phyloP scores from a whole-genome alignment of 495 filamentous ascomycete species.

The Penicillium chermesinum region DNA sequence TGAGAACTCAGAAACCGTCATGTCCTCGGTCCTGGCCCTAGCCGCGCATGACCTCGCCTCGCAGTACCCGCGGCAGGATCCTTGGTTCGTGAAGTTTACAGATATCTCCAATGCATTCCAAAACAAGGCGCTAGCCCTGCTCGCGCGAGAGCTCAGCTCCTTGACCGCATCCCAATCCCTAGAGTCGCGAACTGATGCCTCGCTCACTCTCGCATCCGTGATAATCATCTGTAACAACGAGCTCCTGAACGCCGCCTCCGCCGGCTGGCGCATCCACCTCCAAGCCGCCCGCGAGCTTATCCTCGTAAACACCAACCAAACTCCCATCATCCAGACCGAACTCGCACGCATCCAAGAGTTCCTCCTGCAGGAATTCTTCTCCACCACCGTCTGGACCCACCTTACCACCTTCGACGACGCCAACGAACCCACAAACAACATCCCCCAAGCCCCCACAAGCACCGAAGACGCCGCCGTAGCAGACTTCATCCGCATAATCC shows the following conservation, averaged over 20 bases:
- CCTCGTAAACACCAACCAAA: slow-evolving; percentile 2
- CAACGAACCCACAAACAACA: slow-evolving; percentile 2
- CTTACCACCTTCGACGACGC: slow-evolving; percentile 9
- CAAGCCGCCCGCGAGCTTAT: slow-evolving; percentile 13
- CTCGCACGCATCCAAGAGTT: slow-evolving; percentile 11
- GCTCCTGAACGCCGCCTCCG: slow-evolving; percentile 8
- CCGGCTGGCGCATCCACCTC: slow-evolving; percentile 14
- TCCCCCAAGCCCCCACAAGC: background rate
- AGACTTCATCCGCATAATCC: slow-evolving; percentile 16
- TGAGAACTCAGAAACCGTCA: slow-evolving; percentile 19
- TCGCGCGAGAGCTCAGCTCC: slow-evolving; percentile 11
- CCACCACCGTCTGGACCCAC: slow-evolving; percentile 12
- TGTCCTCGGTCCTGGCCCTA: slow-evolving; percentile 26
- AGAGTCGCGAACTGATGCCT: background rate
- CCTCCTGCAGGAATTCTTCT: slow-evolving; percentile 12
- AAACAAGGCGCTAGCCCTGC: slow-evolving; percentile 9
- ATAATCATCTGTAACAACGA: slow-evolving; percentile 18
- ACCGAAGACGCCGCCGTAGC: slow-evolving; percentile 12
- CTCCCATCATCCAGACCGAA: background rate
- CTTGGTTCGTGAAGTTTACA: slow-evolving; percentile 9
- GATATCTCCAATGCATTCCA: slow-evolving; percentile 13
- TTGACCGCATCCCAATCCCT: slow-evolving; percentile 4
- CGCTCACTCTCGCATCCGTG: slow-evolving; percentile 12
- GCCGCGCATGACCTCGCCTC: slow-evolving; percentile 20
- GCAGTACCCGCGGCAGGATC: slow-evolving; percentile 11